Percentiles rank a stretch among this genome's conserved stretches.
phyloP scores from a whole-genome alignment of 2,329 filamentous ascomycete genomes.

The Cercospora sojina region DNA sequence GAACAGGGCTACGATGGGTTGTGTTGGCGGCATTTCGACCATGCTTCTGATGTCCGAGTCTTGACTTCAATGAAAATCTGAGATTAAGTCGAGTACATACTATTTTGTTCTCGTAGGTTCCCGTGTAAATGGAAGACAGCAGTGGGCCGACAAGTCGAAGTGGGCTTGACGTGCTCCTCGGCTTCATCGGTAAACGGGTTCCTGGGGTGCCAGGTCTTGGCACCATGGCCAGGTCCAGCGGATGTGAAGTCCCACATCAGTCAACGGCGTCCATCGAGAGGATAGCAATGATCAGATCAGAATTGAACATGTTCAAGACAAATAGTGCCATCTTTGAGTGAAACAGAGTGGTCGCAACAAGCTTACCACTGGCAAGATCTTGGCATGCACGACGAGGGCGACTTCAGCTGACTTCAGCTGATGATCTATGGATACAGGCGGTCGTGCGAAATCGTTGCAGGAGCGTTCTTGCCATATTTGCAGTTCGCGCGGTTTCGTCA shows the following conservation, averaged over 20 bases:
- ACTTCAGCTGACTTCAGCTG: background rate
- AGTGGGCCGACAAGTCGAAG: background rate
- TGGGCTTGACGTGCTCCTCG: background rate
- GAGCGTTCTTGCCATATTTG: background rate
- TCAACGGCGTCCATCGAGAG: background rate
- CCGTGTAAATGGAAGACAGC: background rate
- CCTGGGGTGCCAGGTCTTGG: background rate
- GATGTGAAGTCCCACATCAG: background rate
- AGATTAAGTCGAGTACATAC: background rate
- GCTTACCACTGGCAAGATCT: conserved; percentile 1
- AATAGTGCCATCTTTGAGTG: background rate
- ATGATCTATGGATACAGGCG: background rate
- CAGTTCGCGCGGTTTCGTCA: background rate
- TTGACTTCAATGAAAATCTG: background rate
- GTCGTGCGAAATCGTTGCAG: background rate
- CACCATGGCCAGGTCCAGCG: background rate
- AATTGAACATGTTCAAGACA: background rate
- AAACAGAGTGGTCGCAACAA: background rate
- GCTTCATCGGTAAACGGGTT: background rate
- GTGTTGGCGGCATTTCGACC: conserved; percentile 9
- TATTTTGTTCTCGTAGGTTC: background rate
- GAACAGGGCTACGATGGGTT: conserved; percentile 31
- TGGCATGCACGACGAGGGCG: background rate
- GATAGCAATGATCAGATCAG: background rate
- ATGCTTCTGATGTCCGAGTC: background rate